Percentiles rank a stretch among this genome's conserved stretches.
Conservation (phyloP, 1,284 basidiomycete genomes). For the Leccinum solheimii region DNA sequence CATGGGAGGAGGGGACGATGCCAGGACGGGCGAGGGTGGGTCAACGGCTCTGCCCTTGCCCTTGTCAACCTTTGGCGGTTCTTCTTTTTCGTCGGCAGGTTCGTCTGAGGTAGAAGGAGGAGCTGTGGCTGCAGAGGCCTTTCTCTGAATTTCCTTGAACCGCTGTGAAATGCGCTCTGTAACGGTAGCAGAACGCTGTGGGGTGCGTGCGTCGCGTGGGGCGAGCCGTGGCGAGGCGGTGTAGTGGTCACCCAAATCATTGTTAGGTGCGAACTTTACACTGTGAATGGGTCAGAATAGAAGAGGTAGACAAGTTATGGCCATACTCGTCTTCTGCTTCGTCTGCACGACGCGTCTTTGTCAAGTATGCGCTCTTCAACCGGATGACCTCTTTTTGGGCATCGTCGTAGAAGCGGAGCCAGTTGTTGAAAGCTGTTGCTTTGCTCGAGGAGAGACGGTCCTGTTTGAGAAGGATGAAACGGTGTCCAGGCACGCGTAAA, state of each 20-base stretch:
- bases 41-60: constrained; percentile 47
- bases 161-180: constrained; percentile 76
- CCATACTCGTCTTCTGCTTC: constrained; percentile 90
- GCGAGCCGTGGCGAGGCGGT: constrained; percentile 70
- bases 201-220: constrained; percentile 54
- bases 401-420: constrained; percentile 70
- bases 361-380: constrained; percentile 74
- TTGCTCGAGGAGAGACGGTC: constrained; percentile 60
- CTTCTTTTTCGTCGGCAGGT: constrained; percentile 29
- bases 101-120: constrained; percentile 21
- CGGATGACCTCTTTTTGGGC: constrained; percentile 63
- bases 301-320: constrained; percentile 8
- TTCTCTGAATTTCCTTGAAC: constrained; percentile 71
- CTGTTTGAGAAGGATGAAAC: constrained; percentile 36
- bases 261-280: constrained; percentile 80
- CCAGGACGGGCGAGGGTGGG: no score
- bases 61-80: constrained; percentile 68
- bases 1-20: constrained; percentile 43
- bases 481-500: neutral
- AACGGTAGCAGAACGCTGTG: constrained; percentile 64
- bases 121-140: constrained; percentile 30
- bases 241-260: constrained; percentile 62
- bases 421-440: constrained; percentile 61
- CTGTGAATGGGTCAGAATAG: constrained; percentile 39
- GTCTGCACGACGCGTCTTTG: constrained; percentile 78